These are phyloP conservation scores for Metarhizium anisopliae DNA, from an alignment of 2,329 filamentous ascomycete genomes.

Conservation along the genomic window DNA sequence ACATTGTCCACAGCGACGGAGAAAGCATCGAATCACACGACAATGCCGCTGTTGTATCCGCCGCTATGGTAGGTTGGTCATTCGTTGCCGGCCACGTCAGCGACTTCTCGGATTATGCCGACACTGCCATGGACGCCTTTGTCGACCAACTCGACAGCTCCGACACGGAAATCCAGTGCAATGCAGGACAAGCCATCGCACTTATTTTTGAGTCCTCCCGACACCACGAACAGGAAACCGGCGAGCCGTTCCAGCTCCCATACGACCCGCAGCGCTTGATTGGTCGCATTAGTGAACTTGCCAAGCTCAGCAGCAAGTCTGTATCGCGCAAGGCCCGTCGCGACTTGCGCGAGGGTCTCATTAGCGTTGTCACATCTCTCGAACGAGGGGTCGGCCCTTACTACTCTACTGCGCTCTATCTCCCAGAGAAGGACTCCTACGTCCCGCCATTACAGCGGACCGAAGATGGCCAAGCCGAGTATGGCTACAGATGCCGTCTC, in stretches of 20 bases:
- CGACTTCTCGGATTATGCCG: conserved; percentile 62
- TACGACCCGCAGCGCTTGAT: conserved; percentile 42
- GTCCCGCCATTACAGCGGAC: conserved; percentile 31
- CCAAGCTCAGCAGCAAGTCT: conserved; percentile 37
- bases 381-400: conserved; percentile 45
- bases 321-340: conserved; percentile 41
- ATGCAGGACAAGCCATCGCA: conserved; percentile 72
- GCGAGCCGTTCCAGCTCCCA: conserved; percentile 38
- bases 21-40: conserved; percentile 63
- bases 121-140: conserved; percentile 68
- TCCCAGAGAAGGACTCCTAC: conserved; percentile 32
- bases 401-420: conserved; percentile 39
- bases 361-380: conserved; percentile 44
- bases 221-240: conserved; percentile 38
- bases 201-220: conserved; percentile 67
- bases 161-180: conserved; percentile 64
- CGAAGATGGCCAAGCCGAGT: conserved; percentile 35
- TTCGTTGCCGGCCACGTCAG: conserved; percentile 71
- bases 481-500: conserved; percentile 44
- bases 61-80: conserved; percentile 70
- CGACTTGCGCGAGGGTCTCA: conserved; percentile 37
- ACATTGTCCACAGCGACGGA: conserved; percentile 74
- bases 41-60: conserved; percentile 59
- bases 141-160: conserved; percentile 76
- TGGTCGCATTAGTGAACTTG: conserved; percentile 37